Conservation (phyloP, 345 rosid genomes). For the Brassica carinata region DNA sequence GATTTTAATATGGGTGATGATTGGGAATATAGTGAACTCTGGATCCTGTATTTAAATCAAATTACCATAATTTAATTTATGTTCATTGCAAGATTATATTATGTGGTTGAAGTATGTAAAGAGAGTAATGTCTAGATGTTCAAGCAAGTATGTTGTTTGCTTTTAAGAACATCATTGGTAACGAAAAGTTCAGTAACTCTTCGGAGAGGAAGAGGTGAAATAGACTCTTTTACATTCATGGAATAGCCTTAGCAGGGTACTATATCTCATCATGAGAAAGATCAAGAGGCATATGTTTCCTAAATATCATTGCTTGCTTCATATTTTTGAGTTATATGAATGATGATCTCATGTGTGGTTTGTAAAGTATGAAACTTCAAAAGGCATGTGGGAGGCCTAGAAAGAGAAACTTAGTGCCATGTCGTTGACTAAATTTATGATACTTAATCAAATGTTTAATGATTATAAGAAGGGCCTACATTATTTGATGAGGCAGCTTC, state of each 20-base stretch:
- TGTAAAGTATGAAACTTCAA: not conserved
- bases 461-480: slow-evolving; percentile 4
- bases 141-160: not conserved
- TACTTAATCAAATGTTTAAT: not conserved
- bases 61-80: not conserved
- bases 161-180: not conserved
- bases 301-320: slow-evolving; percentile 5
- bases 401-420: not conserved
- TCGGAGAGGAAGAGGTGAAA: not conserved
- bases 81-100: not conserved
- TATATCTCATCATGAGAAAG: not conserved
- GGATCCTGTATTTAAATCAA: not conserved
- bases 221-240: slow-evolving; percentile 11
- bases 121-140: not conserved
- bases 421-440: not conserved
- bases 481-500: not conserved
- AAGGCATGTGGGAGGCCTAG: not conserved
- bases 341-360: slow-evolving; percentile 19
- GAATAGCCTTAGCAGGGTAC: slow-evolving; percentile 10
- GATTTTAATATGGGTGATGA: not conserved
- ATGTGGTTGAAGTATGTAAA: not conserved
- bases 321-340: slow-evolving; percentile 9
- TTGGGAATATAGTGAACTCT: not conserved
- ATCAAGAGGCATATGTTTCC: not conserved
- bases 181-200: not conserved